Percentiles rank a stretch among this genome's conserved stretches.
These are phyloP conservation scores for Phytophthora fragariae DNA, from an alignment of 352 stramenopile genomes.

Conservation along the genomic window DNA sequence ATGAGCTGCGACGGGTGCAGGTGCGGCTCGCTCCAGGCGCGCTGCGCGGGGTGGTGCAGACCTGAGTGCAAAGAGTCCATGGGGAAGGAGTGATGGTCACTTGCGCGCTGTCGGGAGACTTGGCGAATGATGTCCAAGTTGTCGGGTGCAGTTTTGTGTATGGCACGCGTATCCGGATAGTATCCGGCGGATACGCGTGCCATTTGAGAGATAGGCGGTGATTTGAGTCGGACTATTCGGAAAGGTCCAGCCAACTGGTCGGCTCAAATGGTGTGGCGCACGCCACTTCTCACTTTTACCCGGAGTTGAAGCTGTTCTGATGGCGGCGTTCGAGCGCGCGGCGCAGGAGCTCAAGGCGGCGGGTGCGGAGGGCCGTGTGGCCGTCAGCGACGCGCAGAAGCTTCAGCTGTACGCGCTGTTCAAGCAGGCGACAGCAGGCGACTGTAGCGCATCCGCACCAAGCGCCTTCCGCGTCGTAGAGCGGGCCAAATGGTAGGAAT, in stretches of 20 bases:
- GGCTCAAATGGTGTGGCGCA: slow-evolving; percentile 1
- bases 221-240: not conserved
- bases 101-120: slow-evolving; percentile 16
- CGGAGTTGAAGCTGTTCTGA: slow-evolving; percentile 42
- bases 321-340: slow-evolving; percentile 56
- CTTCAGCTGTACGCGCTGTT: slow-evolving; percentile 81
- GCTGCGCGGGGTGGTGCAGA: slow-evolving; percentile 82
- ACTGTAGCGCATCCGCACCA: slow-evolving; percentile 51
- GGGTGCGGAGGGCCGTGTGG: slow-evolving; percentile 32
- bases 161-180: too few relatives aligned
- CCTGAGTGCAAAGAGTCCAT: slow-evolving; percentile 76
- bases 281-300: not conserved
- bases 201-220: not conserved
- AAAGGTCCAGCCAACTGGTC: not conserved
- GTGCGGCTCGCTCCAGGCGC: slow-evolving; percentile 88
- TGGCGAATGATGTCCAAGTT: slow-evolving; percentile 21
- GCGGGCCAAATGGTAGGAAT: slow-evolving; percentile 66
- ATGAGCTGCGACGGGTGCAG: slow-evolving; percentile 90
- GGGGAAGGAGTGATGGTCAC: not conserved
- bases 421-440: slow-evolving; percentile 78
- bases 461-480: slow-evolving; percentile 45
- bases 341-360: slow-evolving; percentile 51
- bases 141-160: too few relatives aligned
- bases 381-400: slow-evolving; percentile 73
- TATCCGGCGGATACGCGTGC: too few relatives aligned